Evolutionary conservation across 495 filamentous ascomycete species (phyloP).

Genomic region (Penicillium canescens): DNA sequence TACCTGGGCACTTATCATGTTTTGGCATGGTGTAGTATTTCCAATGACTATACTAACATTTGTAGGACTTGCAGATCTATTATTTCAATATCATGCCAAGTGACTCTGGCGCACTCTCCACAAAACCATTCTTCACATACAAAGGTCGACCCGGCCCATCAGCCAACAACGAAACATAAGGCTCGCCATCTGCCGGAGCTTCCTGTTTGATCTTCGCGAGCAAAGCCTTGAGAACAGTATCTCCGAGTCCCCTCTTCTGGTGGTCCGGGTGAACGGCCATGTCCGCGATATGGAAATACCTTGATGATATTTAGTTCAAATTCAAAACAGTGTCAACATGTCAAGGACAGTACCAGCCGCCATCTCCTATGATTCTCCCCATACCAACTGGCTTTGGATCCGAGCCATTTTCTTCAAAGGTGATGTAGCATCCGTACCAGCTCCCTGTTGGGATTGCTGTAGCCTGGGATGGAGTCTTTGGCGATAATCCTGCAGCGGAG

Average conservation of each 20-base stretch:
- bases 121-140: constrained; percentile 52
- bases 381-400: constrained; percentile 37
- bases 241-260: constrained; percentile 50
- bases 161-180: constrained; percentile 48
- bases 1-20: too few relatives aligned
- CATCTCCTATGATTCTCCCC: constrained; percentile 55
- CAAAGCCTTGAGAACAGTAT: constrained; percentile 44
- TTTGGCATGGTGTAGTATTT: too few relatives aligned
- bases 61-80: too few relatives aligned
- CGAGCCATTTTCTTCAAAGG: constrained; percentile 17
- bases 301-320: neutral
- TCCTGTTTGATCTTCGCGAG: constrained; percentile 36
- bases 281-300: constrained; percentile 53
- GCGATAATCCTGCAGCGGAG: constrained; percentile 32
- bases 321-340: neutral
- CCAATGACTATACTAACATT: too few relatives aligned
- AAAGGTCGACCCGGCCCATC: constrained; percentile 44
- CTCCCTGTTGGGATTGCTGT: constrained; percentile 30
- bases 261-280: constrained; percentile 51
- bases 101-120: constrained; percentile 32
- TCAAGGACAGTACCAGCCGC: constrained; percentile 33
- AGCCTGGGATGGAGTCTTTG: constrained; percentile 38
- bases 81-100: constrained; percentile 28
- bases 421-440: constrained; percentile 46
- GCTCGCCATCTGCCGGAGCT: constrained; percentile 34